Evolutionary conservation across 2,329 filamentous ascomycete genomes (phyloP).

Genomic region (Venturia asperata): DNA sequence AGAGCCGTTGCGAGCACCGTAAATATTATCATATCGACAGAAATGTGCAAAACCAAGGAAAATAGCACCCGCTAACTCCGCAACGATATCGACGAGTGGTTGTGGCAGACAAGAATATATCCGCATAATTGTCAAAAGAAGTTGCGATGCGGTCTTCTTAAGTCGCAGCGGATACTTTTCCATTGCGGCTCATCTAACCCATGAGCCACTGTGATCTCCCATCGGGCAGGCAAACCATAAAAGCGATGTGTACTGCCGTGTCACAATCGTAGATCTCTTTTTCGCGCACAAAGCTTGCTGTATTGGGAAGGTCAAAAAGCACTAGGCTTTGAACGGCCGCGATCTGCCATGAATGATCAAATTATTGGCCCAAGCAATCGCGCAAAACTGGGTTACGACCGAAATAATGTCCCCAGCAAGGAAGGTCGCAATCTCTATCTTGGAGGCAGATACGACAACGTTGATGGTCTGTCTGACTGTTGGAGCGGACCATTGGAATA

Average conservation of each 20-base stretch:
- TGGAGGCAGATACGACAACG: not conserved
- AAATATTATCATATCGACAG: not conserved
- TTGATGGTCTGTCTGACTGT: too few relatives aligned
- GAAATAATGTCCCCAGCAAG: too few relatives aligned
- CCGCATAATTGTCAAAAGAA: too few relatives aligned
- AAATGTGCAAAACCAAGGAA: not conserved
- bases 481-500: too few relatives aligned
- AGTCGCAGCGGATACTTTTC: not conserved
- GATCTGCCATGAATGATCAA: not conserved
- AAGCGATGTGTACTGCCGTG: constrained; percentile 1
- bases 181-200: not conserved
- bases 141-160: not conserved
- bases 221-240: not conserved
- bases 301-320: not conserved
- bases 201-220: not conserved
- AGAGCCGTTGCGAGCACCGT: not conserved
- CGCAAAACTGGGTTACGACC: not conserved
- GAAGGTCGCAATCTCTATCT: not conserved
- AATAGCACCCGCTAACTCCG: too few relatives aligned
- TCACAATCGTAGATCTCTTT: not conserved
- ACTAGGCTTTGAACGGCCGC: not conserved
- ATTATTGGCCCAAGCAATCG: not conserved
- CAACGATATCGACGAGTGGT: too few relatives aligned
- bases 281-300: not conserved
- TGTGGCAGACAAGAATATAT: too few relatives aligned